phyloP scores from a whole-genome alignment of 2,329 filamentous ascomycete species.

The Pseudopithomyces maydicus region DNA sequence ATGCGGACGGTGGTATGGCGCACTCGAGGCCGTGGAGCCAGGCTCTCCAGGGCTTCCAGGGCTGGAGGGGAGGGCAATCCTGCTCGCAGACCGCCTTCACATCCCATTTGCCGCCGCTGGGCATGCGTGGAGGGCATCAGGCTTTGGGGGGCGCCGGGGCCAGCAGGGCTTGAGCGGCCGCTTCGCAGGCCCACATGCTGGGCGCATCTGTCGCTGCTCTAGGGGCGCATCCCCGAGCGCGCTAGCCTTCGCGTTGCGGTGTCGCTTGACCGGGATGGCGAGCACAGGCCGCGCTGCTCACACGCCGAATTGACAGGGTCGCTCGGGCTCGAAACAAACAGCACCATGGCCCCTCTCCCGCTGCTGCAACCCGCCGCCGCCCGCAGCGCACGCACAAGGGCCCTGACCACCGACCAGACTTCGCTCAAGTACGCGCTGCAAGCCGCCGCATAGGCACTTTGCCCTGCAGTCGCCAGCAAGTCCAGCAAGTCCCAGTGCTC shows the following conservation, averaged over 20 bases:
- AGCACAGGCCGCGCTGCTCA: constrained; percentile 8
- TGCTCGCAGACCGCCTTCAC: constrained; percentile 29
- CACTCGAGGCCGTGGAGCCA: background rate
- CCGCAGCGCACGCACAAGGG: constrained; percentile 42
- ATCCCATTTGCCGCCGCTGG: constrained; percentile 39
- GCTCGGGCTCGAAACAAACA: constrained; percentile 37
- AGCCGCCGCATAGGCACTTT: constrained; percentile 34
- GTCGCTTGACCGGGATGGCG: constrained; percentile 18
- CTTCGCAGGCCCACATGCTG: constrained; percentile 19
- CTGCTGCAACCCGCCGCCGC: constrained; percentile 34
- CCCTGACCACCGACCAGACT: constrained; percentile 27
- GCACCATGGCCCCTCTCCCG: constrained; percentile 24
- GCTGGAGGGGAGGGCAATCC: constrained; percentile 21
- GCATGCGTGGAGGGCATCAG: constrained; percentile 12
- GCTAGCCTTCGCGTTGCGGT: constrained; percentile 17
- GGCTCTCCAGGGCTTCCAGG: no score
- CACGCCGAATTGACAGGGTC: constrained; percentile 12
- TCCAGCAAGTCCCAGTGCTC: constrained; percentile 9
- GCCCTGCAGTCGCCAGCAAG: constrained; percentile 34
- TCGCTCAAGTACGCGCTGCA: constrained; percentile 44
- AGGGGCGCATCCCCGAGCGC: constrained; percentile 15
- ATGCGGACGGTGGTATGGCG: constrained; percentile 4
- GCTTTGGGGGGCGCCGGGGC: background rate
- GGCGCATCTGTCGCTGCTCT: constrained; percentile 17
- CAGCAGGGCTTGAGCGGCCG: constrained; percentile 23